Conservation (phyloP, 345 rosid species). For the Conringia planisiliqua region DNA sequence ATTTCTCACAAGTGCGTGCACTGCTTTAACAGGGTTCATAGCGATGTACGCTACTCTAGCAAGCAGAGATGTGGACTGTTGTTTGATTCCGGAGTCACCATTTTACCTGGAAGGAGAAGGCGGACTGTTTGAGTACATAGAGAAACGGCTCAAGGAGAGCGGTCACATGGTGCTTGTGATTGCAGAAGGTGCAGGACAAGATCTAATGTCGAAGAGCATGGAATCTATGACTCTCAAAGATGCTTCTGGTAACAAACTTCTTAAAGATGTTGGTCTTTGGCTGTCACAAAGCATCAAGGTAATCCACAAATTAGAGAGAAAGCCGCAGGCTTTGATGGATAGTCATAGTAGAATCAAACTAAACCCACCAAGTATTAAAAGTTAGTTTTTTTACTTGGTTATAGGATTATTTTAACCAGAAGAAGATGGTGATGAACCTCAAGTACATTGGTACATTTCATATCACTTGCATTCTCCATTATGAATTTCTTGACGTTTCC, state of each 20-base stretch:
- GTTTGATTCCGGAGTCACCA: slow-evolving; percentile 85
- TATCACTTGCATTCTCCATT: background rate
- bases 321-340: background rate
- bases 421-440: slow-evolving; percentile 65
- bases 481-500: background rate
- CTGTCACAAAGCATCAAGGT: slow-evolving; percentile 71
- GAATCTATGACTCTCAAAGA: slow-evolving; percentile 45
- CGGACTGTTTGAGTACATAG: slow-evolving; percentile 66
- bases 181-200: slow-evolving; percentile 89
- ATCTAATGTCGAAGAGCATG: slow-evolving; percentile 50
- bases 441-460: slow-evolving; percentile 60
- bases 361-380: background rate
- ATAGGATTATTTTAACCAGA: slow-evolving; percentile 58
- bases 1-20: background rate
- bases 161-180: slow-evolving; percentile 83
- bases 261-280: slow-evolving; percentile 74
- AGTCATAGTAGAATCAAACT: background rate
- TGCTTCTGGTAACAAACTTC: slow-evolving; percentile 89
- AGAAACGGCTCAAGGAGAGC: slow-evolving; percentile 60
- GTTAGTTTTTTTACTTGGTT: background rate
- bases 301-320: background rate
- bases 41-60: slow-evolving; percentile 91
- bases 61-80: slow-evolving; percentile 86
- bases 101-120: slow-evolving; percentile 76
- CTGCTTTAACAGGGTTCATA: slow-evolving; percentile 54